Evolutionary conservation across 768 basidiomycete genomes (phyloP).

Genomic region (Leucocoprinus birnbaumii): DNA sequence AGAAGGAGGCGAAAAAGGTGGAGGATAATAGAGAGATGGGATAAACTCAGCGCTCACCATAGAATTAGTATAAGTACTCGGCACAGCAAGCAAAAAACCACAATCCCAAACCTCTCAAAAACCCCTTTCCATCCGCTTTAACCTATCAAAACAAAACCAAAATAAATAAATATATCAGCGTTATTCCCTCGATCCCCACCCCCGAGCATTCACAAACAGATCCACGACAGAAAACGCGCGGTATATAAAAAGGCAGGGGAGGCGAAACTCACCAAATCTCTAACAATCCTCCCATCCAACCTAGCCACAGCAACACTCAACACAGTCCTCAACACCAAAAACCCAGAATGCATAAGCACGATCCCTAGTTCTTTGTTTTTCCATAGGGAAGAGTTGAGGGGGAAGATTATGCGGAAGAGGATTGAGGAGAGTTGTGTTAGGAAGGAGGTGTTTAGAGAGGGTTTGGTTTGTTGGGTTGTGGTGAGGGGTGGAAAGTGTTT

Average conservation of each 20-base stretch:
- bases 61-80: conserved; percentile 93
- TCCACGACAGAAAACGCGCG: too few species aligned
- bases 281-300: conserved; percentile 86
- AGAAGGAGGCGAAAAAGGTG: too few species aligned
- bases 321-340: conserved; percentile 83
- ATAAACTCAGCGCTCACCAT: conserved; percentile 63
- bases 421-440: conserved; percentile 73
- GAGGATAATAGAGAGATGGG: too few species aligned
- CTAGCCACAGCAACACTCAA: conserved; percentile 86
- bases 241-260: too few species aligned
- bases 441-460: too few species aligned
- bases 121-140: conserved; percentile 81
- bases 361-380: conserved; percentile 71
- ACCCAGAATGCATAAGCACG: conserved; percentile 75
- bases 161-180: background rate
- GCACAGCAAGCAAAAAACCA: conserved; percentile 93
- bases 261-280: conserved; percentile 73
- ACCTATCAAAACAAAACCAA: conserved; percentile 37
- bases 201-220: too few species aligned
- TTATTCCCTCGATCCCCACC: too few species aligned
- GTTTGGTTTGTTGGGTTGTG: too few species aligned
- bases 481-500: too few species aligned
- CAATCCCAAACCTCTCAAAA: conserved; percentile 72
- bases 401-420: conserved; percentile 64
- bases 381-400: conserved; percentile 42